Conservation (phyloP, 768 basidiomycete genomes). For the Rhizopogon vinicolor region DNA sequence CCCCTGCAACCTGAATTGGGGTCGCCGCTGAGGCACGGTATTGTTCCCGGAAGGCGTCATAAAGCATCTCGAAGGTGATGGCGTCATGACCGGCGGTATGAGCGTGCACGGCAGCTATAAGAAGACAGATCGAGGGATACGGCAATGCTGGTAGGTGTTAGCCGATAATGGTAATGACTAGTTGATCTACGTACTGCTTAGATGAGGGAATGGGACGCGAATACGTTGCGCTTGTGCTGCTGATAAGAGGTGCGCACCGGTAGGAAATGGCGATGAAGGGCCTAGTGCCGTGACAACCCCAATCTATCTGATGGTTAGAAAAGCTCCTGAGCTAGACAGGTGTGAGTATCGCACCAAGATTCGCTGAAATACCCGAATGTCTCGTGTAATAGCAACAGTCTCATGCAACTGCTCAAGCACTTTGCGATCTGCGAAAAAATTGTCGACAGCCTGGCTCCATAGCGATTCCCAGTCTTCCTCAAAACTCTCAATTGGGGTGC, state of each 20-base stretch:
- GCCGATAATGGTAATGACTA: neutral
- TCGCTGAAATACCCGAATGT: conserved; percentile 52
- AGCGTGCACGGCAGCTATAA: conserved; percentile 81
- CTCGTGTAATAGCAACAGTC: conserved; percentile 55
- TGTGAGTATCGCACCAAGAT: conserved; percentile 48
- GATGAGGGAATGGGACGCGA: conserved; percentile 46
- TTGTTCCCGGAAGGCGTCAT: conserved; percentile 74
- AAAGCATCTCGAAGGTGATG: conserved; percentile 91
- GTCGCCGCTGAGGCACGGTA: conserved; percentile 67
- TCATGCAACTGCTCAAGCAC: conserved; percentile 49
- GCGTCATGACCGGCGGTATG: conserved; percentile 69
- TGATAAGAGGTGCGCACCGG: conserved; percentile 34
- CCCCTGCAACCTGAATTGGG: conserved; percentile 70
- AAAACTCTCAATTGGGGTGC: conserved; percentile 16
- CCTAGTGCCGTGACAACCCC: conserved; percentile 41
- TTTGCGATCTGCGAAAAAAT: conserved; percentile 46
- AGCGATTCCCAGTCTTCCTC: conserved; percentile 52
- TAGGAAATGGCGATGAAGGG: conserved; percentile 50
- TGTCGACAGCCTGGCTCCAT: conserved; percentile 58
- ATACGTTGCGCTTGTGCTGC: conserved; percentile 50
- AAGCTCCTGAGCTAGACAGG: neutral
- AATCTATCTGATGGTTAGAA: conserved; percentile 31
- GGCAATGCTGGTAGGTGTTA: conserved; percentile 47
- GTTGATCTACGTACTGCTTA: conserved; percentile 43
- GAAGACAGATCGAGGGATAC: conserved; percentile 76